These are phyloP conservation scores for Porphyrellus cyaneotinctus DNA, from an alignment of 768 basidiomycete species.

Conservation along the genomic window DNA sequence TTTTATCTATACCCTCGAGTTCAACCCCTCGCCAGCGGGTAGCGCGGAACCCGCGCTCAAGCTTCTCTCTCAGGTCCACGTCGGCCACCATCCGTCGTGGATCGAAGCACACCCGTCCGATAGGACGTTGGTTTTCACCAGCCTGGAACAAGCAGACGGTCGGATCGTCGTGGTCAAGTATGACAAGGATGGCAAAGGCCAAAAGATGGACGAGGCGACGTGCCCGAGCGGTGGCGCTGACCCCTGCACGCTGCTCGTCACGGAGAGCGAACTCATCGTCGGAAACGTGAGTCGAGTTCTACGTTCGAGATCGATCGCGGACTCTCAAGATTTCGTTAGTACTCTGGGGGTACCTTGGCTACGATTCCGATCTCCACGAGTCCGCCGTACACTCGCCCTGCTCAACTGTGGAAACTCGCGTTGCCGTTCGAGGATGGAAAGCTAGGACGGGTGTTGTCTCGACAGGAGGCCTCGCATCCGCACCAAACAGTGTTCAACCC, in stretches of 20 bases:
- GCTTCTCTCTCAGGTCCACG: slow-evolving; percentile 40
- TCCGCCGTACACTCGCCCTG: slow-evolving; percentile 41
- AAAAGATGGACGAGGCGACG: slow-evolving; percentile 40
- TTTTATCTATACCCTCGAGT: slow-evolving; percentile 57
- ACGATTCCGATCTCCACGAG: slow-evolving; percentile 51
- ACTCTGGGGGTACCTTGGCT: slow-evolving; percentile 59
- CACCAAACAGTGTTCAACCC: slow-evolving; percentile 57
- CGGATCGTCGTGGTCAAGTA: slow-evolving; percentile 56
- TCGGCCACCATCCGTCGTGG: slow-evolving; percentile 75
- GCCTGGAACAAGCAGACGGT: slow-evolving; percentile 66
- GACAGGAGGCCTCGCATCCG: slow-evolving; percentile 73
- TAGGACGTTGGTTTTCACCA: slow-evolving; percentile 57
- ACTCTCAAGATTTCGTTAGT: slow-evolving; percentile 39
- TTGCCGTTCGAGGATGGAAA: slow-evolving; percentile 39
- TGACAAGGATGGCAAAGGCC: slow-evolving; percentile 45
- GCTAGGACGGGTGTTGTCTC: slow-evolving; percentile 57
- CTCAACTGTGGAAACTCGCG: slow-evolving; percentile 34
- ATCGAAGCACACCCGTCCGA: slow-evolving; percentile 57
- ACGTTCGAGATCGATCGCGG: not conserved
- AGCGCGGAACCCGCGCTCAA: slow-evolving; percentile 49
- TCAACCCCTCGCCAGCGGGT: slow-evolving; percentile 53
- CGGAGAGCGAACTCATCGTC: slow-evolving; percentile 55
- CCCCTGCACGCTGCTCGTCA: slow-evolving; percentile 61
- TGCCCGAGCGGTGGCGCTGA: slow-evolving; percentile 51
- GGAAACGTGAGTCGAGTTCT: slow-evolving; percentile 59